Base-by-base conservation (phyloP, 139 green algal species). In the Closterium sp. region DNA sequence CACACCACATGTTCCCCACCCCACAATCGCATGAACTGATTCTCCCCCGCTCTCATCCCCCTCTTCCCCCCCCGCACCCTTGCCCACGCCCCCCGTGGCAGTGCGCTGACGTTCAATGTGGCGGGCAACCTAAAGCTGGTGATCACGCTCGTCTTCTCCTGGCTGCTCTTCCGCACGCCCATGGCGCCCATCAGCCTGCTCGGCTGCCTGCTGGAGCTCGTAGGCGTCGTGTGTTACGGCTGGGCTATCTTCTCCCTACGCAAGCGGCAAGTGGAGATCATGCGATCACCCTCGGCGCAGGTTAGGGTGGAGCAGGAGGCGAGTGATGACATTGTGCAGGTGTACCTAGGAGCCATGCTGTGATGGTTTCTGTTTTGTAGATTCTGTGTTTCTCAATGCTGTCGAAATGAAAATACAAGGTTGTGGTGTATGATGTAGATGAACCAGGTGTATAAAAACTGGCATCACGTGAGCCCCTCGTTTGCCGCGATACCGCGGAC, bases 31-130 rank as follows among this genome's bases (percentile, higher is more conserved):
- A n/a, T n/a, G n/a, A n/a, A n/a, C n/a, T n/a, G 2, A 3, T 38
- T 38, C 32, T 2, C 32, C 2, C 32, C 32, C 3, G 32, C 3
- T 38, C 32, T 3, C 32, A 3, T 38, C 2, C 32, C 32, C 32
- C 32, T 3, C 2, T 4, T 38, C 32, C 2, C 32, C 32, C 32
- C 32, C 32, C 32, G 2, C 32, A 4, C 32, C 32, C 4, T 2
- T 4, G 88, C 91, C 32, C 32, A 4, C 32, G 6, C 45, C 45
- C 10, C 45, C 45, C 45, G 1, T 73, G 50, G 84, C 84, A 89
- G 88, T 85, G 91, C 91, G 22, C 24, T 93, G 42, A 91, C 91
- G 42, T 93, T 93, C 86, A 90, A 90, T 50, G 86, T 93, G 19
- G 91, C 91, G 5, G 91, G 91, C 38, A 93, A 93, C 28, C 30